These are phyloP conservation scores for Echites panduratus DNA, from an alignment of 257 asterid species.

Conservation along the genomic window DNA sequence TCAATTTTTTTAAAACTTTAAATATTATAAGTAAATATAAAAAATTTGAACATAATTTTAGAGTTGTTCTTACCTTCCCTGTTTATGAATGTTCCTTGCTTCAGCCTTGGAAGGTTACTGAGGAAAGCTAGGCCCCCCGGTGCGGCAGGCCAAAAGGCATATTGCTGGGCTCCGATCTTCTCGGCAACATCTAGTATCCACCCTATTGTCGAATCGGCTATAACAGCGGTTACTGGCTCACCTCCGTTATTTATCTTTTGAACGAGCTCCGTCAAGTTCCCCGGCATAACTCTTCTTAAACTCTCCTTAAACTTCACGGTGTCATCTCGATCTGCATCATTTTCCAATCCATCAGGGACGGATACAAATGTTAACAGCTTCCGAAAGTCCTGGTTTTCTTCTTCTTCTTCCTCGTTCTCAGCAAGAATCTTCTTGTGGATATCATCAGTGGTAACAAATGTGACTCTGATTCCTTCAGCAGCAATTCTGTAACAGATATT, in stretches of 20 bases:
- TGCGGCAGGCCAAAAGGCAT: constrained; percentile 22
- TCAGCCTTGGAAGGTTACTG: constrained; percentile 17
- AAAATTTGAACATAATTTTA: too few species aligned
- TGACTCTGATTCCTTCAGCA: constrained; percentile 38
- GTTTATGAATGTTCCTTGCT: constrained; percentile 22
- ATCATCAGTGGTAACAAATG: constrained; percentile 45
- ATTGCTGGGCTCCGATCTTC: constrained; percentile 19
- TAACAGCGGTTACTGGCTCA: constrained; percentile 28
- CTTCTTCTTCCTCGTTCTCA: too few species aligned
- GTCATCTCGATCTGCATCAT: neutral
- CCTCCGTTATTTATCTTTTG: constrained; percentile 15
- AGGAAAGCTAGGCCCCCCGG: constrained; percentile 21
- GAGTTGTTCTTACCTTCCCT: constrained; percentile 16
- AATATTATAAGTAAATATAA: too few species aligned
- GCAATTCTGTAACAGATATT: constrained; percentile 35
- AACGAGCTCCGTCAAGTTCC: constrained; percentile 5
- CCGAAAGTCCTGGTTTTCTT: neutral
- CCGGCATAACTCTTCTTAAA: constrained; percentile 13
- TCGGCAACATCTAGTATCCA: constrained; percentile 33
- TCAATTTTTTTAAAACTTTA: too few species aligned
- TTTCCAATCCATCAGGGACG: constrained; percentile 26
- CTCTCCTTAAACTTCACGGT: neutral
- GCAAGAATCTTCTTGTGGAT: too few species aligned
- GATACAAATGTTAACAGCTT: constrained; percentile 15
- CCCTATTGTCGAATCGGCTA: constrained; percentile 28